phyloP scores from a whole-genome alignment of 1,284 basidiomycete genomes.

The Gomphus bonarii region DNA sequence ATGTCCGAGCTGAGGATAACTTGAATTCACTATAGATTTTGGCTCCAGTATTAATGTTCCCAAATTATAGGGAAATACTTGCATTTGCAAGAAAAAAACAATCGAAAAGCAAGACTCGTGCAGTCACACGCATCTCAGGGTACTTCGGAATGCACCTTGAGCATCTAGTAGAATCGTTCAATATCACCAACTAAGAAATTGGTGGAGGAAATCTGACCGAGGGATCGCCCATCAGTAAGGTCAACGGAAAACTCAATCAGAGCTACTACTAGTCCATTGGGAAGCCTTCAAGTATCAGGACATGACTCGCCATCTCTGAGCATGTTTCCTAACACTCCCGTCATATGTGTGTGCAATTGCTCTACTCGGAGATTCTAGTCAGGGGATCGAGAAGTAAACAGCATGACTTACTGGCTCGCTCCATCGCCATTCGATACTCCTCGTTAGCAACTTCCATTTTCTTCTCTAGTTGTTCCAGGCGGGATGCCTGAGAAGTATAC shows the following conservation, averaged over 20 bases:
- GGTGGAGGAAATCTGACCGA: neutral
- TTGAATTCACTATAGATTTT: too few species aligned
- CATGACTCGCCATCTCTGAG: constrained; percentile 31
- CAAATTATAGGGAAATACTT: too few species aligned
- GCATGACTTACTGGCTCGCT: constrained; percentile 55
- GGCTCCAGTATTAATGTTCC: too few species aligned
- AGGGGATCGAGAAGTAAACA: neutral
- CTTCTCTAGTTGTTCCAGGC: constrained; percentile 50
- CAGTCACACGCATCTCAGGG: too few species aligned
- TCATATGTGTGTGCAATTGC: constrained; percentile 48
- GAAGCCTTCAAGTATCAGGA: neutral
- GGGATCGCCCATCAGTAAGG: neutral
- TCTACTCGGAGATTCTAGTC: constrained; percentile 28
- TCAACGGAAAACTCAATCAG: too few species aligned
- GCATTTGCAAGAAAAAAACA: too few species aligned
- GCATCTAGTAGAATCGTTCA: too few species aligned
- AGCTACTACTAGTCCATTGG: neutral
- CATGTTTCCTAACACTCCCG: constrained; percentile 48
- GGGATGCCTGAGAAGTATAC: constrained; percentile 38
- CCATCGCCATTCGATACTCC: constrained; percentile 60
- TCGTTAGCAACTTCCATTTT: constrained; percentile 63
- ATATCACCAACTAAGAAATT: too few species aligned
- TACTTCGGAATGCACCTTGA: too few species aligned
- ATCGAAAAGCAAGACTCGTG: too few species aligned
- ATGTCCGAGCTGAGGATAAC: too few species aligned